Base-by-base conservation (phyloP, 192 early-diverging fungal genomes). In the Dispira simplex region DNA sequence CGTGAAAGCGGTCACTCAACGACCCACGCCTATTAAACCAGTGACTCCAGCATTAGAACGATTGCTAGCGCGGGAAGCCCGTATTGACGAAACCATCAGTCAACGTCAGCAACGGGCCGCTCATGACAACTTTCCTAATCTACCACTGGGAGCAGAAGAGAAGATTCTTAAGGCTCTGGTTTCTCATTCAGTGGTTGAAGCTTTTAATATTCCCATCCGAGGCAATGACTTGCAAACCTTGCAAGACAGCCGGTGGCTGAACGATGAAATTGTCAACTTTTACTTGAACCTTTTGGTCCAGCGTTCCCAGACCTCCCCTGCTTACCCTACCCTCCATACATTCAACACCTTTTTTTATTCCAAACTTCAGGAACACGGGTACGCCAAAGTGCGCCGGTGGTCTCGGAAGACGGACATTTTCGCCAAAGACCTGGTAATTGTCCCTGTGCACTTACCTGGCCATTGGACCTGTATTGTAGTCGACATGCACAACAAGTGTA, bases 221-320 rank as follows among this genome's bases (percentile, higher is more conserved):
- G 72, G 71, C 9, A 69, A 65, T 25, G 92, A 95, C 52, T 74
- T 98, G 14, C 63, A 66, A 18, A 95, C 91, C 18, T 70, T 98
- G 55, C 54, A 69, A 14, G 78, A 79, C 45, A 81, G 86, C 23
- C 66, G 75, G 20, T 98, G 95, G 95, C 77, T 98, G 10, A 96
- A 98, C 70, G 95, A 98, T 70, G 91, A 96, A 67, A 73, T 86
- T 21, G 95, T 98, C 71, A 96, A 98, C 69, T 92, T 88, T 72
- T 98, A 95, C 70, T 81, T 87, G 64, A 76, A 86, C 47, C 71
- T 98, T 48, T 76, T 93, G 14, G 79, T 85, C 65, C 71, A 79
- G 0, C 81, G 95, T 12, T 67, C 85, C 14, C 77, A 79, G 46
- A 67, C 70, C 43, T 12, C 74, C 8, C 46, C 63, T 0, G 57